Evolutionary conservation across 768 basidiomycete species (phyloP), one percentile per base, ranked within the genome.

Genomic region (Amanita jacksonii): DNA sequence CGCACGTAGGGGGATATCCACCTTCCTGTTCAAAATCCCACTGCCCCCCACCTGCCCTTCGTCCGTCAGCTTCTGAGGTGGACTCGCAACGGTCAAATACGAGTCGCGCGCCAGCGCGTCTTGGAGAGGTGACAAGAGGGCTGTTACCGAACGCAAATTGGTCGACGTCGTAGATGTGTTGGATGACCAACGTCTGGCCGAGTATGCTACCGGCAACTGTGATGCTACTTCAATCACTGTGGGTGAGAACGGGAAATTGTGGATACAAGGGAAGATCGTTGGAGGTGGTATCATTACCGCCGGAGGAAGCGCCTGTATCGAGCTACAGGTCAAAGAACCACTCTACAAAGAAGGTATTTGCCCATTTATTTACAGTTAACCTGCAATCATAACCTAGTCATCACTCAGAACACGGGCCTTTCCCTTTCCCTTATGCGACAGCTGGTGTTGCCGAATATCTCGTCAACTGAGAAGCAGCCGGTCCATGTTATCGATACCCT

Each of bases 271-370:
- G 1, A 73, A 64, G 43, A 56, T 91, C 13, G 62, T 84, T 18
- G 81, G 77, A 25, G 44, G 44, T 8, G 77, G 73, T 6, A 61
- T 81, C 10, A 54, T 81, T 13, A 68, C 86, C 6, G 74, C 81
- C 23, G 87, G 87, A 7, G 75, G 79, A 54, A 75, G 73, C 48
- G 79, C 73, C 13, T 83, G 79, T 55, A 67, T 90, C 33, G 81
- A 87, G 53, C 61, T 91, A 42, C 77, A 81, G 49, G 79, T 90
- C 38, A 87, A n/a, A 80, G 68, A 91, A 91, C 53, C 81, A 87
- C 56, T 84, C 86, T 1, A 63, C 65, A 40, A 85, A 83, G 64
- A 88, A 82, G 80, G 87, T 85, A 24, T 15, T 51, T 43, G 20
- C 7, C 28, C 47, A 60, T 53, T 18, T 24, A 28, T 33, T 43